Evolutionary conservation across 768 basidiomycete species (phyloP).

Genomic region (Infundibulicybe gibba): DNA sequence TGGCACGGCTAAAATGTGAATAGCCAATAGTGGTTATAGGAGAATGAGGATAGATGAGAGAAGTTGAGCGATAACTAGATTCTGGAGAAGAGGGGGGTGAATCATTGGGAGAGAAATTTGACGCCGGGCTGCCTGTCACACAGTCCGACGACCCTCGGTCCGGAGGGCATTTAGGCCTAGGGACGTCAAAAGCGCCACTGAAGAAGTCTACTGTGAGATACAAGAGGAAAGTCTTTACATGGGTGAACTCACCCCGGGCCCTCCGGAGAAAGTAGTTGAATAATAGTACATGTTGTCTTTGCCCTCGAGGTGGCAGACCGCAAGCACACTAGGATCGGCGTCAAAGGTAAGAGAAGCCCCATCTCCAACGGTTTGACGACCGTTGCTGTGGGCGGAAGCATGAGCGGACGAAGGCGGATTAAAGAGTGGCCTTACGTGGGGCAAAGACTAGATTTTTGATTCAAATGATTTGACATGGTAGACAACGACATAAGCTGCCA

Average conservation of each 20-base stretch:
- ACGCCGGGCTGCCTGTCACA: conserved; percentile 93
- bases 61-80: conserved; percentile 12
- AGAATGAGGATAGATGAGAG: conserved; percentile 14
- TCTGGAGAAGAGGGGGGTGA: conserved; percentile 35
- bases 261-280: conserved; percentile 92
- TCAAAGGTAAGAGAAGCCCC: conserved; percentile 82
- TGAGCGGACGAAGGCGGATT: conserved; percentile 9
- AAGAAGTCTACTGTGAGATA: conserved; percentile 5
- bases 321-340: conserved; percentile 76
- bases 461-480: conserved; percentile 66
- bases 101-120: conserved; percentile 40
- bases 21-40: conserved; percentile 13
- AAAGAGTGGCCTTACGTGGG: conserved; percentile 64
- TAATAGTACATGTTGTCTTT: conserved; percentile 84
- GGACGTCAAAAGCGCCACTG: conserved; percentile 94
- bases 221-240: not conserved
- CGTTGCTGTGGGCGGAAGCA: conserved; percentile 61
- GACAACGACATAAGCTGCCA: conserved; percentile 83
- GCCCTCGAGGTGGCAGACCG: conserved; percentile 83
- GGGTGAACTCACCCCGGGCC: conserved; percentile 67
- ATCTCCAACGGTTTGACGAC: conserved; percentile 95
- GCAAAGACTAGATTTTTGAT: conserved; percentile 89
- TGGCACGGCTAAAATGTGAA: conserved; percentile 17
- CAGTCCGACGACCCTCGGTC: conserved; percentile 92
- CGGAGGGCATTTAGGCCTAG: conserved; percentile 90